phyloP scores from a whole-genome alignment of 805 yeast genomes.

The Candida adriatica region DNA sequence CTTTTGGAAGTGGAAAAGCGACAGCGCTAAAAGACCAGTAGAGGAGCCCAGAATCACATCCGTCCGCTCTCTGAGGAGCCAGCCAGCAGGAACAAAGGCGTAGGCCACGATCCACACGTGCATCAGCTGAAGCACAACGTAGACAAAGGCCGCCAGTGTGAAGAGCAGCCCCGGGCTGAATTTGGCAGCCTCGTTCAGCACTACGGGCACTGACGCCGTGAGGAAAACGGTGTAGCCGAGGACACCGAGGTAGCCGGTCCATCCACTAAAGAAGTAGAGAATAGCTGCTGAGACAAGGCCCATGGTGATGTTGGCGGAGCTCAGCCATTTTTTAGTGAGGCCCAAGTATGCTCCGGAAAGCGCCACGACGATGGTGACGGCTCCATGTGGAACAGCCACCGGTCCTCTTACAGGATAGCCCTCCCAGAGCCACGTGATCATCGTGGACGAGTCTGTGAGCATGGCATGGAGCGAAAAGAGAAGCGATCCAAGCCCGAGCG shows the following conservation, averaged over 20 bases:
- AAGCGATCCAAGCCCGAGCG: constrained; percentile 70
- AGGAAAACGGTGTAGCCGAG: constrained; percentile 55
- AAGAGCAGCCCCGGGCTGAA: constrained; percentile 51
- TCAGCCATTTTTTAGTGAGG: constrained; percentile 16
- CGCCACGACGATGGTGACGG: constrained; percentile 54
- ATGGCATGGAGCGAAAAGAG: constrained; percentile 67
- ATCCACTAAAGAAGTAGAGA: constrained; percentile 48
- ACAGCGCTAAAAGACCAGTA: constrained; percentile 44
- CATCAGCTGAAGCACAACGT: constrained; percentile 56
- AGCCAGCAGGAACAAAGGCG: constrained; percentile 96
- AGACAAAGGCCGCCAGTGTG: constrained; percentile 39
- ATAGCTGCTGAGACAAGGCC: constrained; percentile 36
- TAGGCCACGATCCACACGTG: constrained; percentile 98
- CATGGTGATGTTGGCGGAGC: constrained; percentile 32
- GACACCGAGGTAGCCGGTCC: constrained; percentile 77
- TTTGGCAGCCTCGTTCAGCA: constrained; percentile 50
- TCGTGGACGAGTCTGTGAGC: constrained; percentile 76
- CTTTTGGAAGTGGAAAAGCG: constrained; percentile 30
- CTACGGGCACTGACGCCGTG: constrained; percentile 56
- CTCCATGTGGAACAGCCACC: constrained; percentile 75
- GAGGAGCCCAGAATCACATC: constrained; percentile 63
- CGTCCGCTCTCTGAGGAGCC: constrained; percentile 79
- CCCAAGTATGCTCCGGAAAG: constrained; percentile 50
- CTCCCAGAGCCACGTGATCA: constrained; percentile 94
- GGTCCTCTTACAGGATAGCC: constrained; percentile 88